These are phyloP conservation scores for Chenopodium berlandieri DNA, from an alignment of 148 eudicot genomes.

Conservation along the genomic window DNA sequence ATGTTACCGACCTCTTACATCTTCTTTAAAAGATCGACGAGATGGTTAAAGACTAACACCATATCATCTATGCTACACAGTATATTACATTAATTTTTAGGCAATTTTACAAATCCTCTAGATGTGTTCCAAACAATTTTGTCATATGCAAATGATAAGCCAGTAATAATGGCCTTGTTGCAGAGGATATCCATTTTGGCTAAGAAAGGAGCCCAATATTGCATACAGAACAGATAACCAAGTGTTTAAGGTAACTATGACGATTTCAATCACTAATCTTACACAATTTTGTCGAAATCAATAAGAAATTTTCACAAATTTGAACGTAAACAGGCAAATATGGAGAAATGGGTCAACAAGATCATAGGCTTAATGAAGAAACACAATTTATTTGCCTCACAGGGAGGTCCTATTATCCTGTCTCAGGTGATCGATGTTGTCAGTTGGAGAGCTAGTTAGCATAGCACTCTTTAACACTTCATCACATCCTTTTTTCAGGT, in stretches of 20 bases:
- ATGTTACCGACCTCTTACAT: neutral
- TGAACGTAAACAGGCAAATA: constrained; percentile 42
- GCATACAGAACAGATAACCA: constrained; percentile 66
- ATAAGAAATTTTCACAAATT: neutral
- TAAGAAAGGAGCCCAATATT: constrained; percentile 56
- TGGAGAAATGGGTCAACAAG: constrained; percentile 46
- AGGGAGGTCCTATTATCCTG: constrained; percentile 89
- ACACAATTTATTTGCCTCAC: constrained; percentile 66
- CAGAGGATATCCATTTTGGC: constrained; percentile 91
- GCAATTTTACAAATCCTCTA: too few relatives aligned
- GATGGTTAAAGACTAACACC: too few relatives aligned
- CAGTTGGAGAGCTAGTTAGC: neutral
- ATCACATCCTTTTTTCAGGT: constrained; percentile 30
- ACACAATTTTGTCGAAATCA: neutral
- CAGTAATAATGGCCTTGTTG: neutral
- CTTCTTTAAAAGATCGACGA: too few relatives aligned
- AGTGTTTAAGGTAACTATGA: constrained; percentile 53
- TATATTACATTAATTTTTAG: neutral
- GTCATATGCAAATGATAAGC: too few relatives aligned
- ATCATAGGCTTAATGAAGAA: constrained; percentile 53
- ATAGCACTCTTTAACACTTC: neutral
- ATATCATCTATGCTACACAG: neutral
- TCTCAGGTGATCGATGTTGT: constrained; percentile 45
- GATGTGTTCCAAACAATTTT: too few relatives aligned
- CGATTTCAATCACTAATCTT: neutral